A percentile compares a stretch with the other conserved stretches of the same genome.
Evolutionary conservation across 2,329 filamentous ascomycete species (phyloP).

Genomic region (Talaromyces sp.): DNA sequence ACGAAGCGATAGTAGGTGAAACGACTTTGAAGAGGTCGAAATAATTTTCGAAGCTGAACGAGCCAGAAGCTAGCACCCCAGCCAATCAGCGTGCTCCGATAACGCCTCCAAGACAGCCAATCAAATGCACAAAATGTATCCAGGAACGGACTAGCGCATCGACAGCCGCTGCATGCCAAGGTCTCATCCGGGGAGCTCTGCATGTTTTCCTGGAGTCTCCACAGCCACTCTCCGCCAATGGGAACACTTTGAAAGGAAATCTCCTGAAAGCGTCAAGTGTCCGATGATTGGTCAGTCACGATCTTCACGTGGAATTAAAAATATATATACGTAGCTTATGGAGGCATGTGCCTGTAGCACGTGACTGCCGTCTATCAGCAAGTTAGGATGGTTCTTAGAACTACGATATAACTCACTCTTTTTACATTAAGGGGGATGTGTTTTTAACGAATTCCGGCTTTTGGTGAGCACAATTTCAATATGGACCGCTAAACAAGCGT

Average conservation of each 20-base stretch:
- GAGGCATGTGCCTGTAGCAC: too few relatives aligned
- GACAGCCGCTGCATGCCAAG: conserved; percentile 1
- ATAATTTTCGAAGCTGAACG: background rate
- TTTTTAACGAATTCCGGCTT: too few relatives aligned
- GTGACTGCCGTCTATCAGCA: too few relatives aligned
- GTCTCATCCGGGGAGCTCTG: conserved; percentile 12
- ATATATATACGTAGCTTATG: too few relatives aligned
- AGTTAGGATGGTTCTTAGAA: too few relatives aligned
- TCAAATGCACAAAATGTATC: background rate
- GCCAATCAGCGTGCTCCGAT: conserved; percentile 18
- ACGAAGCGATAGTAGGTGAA: background rate
- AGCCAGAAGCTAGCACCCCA: background rate
- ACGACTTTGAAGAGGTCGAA: background rate
- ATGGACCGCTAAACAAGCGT: too few relatives aligned
- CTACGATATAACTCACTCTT: too few relatives aligned
- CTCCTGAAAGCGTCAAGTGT: background rate
- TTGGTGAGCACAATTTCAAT: too few relatives aligned
- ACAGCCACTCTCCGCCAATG: background rate
- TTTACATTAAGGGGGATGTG: too few relatives aligned
- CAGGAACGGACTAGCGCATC: conserved; percentile 9
- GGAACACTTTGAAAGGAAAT: background rate
- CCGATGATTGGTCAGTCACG: background rate
- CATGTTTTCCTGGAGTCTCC: conserved; percentile 9
- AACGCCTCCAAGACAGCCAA: conserved; percentile 5
- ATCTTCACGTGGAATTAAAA: too few relatives aligned